Percentiles rank a stretch among this genome's conserved stretches.
These are phyloP conservation scores for Paramarasmius palmivorus DNA, from an alignment of 1,284 basidiomycete species.

Conservation along the genomic window DNA sequence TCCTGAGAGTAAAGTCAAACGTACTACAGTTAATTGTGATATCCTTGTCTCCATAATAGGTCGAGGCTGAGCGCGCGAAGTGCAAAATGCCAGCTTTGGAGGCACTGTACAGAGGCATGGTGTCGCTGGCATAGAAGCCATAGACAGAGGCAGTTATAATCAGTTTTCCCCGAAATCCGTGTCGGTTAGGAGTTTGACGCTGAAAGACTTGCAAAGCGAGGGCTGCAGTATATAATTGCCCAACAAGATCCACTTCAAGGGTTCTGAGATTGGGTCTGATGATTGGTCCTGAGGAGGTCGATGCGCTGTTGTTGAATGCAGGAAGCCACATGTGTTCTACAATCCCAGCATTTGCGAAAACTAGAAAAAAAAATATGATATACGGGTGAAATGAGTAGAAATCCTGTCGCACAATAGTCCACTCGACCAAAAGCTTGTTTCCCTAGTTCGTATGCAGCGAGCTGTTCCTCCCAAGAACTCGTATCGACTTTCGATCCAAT, in stretches of 20 bases:
- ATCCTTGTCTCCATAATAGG: conserved; percentile 17
- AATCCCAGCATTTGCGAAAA: conserved; percentile 23
- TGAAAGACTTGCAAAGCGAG: conserved; percentile 22
- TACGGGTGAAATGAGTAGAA: neutral
- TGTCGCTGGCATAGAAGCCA: conserved; percentile 15
- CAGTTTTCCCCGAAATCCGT: conserved; percentile 21
- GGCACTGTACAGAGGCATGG: conserved; percentile 19
- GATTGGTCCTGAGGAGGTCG: conserved; percentile 13
- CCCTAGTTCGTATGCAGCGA: conserved; percentile 19
- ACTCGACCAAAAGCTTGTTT: conserved; percentile 18
- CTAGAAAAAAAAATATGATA: conserved; percentile 1
- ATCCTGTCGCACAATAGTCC: conserved; percentile 18
- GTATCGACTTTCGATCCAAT: conserved; percentile 19
- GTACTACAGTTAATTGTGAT: conserved; percentile 20
- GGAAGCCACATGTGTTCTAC: conserved; percentile 20
- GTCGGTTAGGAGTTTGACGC: conserved; percentile 17
- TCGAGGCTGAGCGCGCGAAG: conserved; percentile 18
- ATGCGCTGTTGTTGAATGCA: conserved; percentile 12
- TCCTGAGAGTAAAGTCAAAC: neutral
- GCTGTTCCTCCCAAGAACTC: conserved; percentile 19
- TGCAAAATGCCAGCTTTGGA: conserved; percentile 21
- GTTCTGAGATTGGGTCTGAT: conserved; percentile 18
- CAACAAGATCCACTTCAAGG: conserved; percentile 17
- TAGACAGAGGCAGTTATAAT: conserved; percentile 20
- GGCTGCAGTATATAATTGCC: conserved; percentile 22